These are phyloP conservation scores for Gentiana straminea DNA, from an alignment of 257 asterid genomes.

Conservation along the genomic window DNA sequence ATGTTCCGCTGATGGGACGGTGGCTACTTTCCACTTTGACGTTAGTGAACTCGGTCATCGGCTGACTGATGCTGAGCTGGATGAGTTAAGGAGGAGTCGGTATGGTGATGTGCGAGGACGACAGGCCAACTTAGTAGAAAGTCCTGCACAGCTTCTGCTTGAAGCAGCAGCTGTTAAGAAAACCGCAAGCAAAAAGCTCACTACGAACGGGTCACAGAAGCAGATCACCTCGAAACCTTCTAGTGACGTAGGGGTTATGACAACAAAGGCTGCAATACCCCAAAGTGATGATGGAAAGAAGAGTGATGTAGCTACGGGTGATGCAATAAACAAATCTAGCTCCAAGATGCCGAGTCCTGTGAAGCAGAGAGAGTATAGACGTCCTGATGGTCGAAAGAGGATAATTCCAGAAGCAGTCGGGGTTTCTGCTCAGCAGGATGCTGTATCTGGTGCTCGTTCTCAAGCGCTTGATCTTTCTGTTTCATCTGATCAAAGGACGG, in stretches of 20 bases:
- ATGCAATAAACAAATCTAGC: constrained; percentile 38
- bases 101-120: constrained; percentile 86
- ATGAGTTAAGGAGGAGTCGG: constrained; percentile 72
- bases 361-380: constrained; percentile 85
- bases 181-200: constrained; percentile 32
- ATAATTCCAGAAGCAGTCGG: constrained; percentile 99
- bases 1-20: constrained; percentile 92
- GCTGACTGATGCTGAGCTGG: constrained; percentile 69
- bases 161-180: constrained; percentile 83
- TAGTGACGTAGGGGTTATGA: constrained; percentile 16
- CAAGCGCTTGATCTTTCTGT: constrained; percentile 42
- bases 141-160: constrained; percentile 81
- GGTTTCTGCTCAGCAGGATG: constrained; percentile 42
- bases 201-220: constrained; percentile 23
- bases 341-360: constrained; percentile 70
- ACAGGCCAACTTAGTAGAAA: constrained; percentile 80
- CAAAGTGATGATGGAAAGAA: constrained; percentile 41
- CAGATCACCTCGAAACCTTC: constrained; percentile 42
- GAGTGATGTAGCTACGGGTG: constrained; percentile 31
- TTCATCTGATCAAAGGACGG: constrained; percentile 33
- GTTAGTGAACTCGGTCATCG: constrained; percentile 63
- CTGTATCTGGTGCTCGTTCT: constrained; percentile 31
- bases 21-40: constrained; percentile 77
- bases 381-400: constrained; percentile 95
- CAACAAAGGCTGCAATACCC: constrained; percentile 26